A percentile compares a stretch with the other conserved stretches of the same genome.
phyloP scores from a whole-genome alignment of 1,284 basidiomycete genomes.

The Anthracocystis panici-leucophaei region DNA sequence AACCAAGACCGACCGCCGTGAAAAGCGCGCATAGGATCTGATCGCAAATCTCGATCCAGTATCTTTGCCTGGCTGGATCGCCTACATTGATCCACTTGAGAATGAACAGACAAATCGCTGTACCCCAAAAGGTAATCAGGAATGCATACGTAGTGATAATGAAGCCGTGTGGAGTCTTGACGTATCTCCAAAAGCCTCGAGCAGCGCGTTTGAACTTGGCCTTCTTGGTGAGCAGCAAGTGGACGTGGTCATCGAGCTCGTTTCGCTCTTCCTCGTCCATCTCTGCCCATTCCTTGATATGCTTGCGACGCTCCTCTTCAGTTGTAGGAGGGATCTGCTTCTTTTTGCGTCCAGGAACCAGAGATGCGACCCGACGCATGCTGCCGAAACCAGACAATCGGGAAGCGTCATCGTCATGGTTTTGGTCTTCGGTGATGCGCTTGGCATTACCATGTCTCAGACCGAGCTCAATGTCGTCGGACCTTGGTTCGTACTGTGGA shows the following conservation, averaged over 20 bases:
- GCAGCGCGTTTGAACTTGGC: slow-evolving; percentile 71
- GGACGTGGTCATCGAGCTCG: slow-evolving; percentile 80
- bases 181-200: slow-evolving; percentile 61
- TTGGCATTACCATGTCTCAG: slow-evolving; percentile 7
- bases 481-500: slow-evolving; percentile 15
- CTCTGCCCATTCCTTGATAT: slow-evolving; percentile 59
- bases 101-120: slow-evolving; percentile 64
- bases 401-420: slow-evolving; percentile 1
- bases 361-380: slow-evolving; percentile 33
- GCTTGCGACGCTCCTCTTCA: slow-evolving; percentile 54
- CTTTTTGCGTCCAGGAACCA: slow-evolving; percentile 24
- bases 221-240: slow-evolving; percentile 79
- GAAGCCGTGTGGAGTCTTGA: slow-evolving; percentile 65
- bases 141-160: slow-evolving; percentile 65
- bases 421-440: slow-evolving; percentile 3
- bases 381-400: slow-evolving; percentile 13
- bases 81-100: slow-evolving; percentile 59
- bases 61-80: slow-evolving; percentile 40
- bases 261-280: slow-evolving; percentile 67
- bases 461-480: slow-evolving; percentile 41
- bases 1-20: slow-evolving; percentile 63
- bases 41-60: slow-evolving; percentile 68
- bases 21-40: slow-evolving; percentile 68
- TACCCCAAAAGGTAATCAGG: slow-evolving; percentile 64
- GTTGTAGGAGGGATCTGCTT: slow-evolving; percentile 35